A percentile compares a stretch with the other conserved stretches of the same genome.
Conservation (phyloP, 78 protist species). For the Monosiga brevicollis region DNA sequence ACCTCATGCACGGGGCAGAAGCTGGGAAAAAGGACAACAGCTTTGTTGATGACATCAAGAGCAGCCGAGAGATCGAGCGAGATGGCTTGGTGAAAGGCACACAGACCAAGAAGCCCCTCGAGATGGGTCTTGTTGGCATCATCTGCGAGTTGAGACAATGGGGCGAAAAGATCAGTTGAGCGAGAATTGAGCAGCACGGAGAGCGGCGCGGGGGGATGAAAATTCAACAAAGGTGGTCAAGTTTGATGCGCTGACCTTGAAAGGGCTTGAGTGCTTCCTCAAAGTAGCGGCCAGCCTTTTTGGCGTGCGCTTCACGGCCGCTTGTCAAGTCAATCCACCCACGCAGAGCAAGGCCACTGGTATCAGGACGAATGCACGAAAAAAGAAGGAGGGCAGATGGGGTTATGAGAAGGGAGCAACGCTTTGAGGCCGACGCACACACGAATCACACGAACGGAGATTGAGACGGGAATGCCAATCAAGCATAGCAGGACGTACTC, state of each 20-base stretch:
- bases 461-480: neutral
- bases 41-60: neutral
- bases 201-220: no score
- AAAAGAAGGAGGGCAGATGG: no score
- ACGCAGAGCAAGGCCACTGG: neutral
- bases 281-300: neutral
- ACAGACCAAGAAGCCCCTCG: neutral
- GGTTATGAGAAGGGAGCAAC: no score
- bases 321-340: conserved; percentile 1
- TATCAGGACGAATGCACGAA: neutral
- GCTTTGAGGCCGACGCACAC: neutral
- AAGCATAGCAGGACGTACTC: neutral
- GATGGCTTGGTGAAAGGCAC: neutral
- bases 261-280: conserved; percentile 1
- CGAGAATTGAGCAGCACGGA: no score
- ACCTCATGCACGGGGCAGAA: neutral
- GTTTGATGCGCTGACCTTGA: no score
- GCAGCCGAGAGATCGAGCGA: no score
- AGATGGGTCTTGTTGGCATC: neutral
- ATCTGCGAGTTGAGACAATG: neutral
- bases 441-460: neutral
- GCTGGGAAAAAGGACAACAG: neutral
- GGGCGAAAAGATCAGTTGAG: neutral
- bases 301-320: neutral
- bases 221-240: no score